A percentile compares a stretch with the other conserved stretches of the same genome.
phyloP scores from a whole-genome alignment of 148 eudicot genomes.

The Chenopodium album region DNA sequence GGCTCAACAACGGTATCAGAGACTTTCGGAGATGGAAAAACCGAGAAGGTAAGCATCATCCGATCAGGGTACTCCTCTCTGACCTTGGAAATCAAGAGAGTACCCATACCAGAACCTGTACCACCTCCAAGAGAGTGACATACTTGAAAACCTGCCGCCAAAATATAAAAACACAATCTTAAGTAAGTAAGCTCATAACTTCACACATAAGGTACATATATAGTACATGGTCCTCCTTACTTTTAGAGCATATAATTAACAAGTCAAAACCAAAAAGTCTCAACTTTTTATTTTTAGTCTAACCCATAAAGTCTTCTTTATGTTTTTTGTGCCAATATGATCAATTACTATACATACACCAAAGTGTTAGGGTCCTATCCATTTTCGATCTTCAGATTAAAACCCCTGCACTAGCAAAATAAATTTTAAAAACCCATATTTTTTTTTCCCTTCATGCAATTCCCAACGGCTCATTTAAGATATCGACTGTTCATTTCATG shows the following conservation, averaged over 20 bases:
- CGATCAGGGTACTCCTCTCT: slow-evolving; percentile 82
- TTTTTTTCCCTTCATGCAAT: too few relatives aligned
- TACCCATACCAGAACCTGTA: slow-evolving; percentile 88
- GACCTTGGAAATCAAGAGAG: slow-evolving; percentile 73
- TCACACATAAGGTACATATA: neutral
- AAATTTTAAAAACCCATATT: too few relatives aligned
- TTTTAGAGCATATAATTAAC: neutral
- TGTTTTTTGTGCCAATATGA: neutral
- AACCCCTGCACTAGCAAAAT: too few relatives aligned
- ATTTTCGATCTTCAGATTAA: too few relatives aligned
- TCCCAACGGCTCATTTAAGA: neutral
- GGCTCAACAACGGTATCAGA: slow-evolving; percentile 84
- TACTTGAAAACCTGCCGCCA: slow-evolving; percentile 65
- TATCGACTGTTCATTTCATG: neutral
- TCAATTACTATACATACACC: neutral
- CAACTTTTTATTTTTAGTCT: neutral
- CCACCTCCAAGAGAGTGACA: slow-evolving; percentile 88
- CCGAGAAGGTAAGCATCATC: slow-evolving; percentile 82
- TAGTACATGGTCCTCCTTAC: neutral
- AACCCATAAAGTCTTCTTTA: neutral
- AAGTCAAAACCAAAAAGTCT: slow-evolving; percentile 6
- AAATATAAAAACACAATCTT: neutral
- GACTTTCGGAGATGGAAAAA: slow-evolving; percentile 75
- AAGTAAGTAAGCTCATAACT: neutral
- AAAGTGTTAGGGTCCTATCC: too few relatives aligned